phyloP scores from a whole-genome alignment of 2,329 filamentous ascomycete species.

The Fusarium cyanostomum region DNA sequence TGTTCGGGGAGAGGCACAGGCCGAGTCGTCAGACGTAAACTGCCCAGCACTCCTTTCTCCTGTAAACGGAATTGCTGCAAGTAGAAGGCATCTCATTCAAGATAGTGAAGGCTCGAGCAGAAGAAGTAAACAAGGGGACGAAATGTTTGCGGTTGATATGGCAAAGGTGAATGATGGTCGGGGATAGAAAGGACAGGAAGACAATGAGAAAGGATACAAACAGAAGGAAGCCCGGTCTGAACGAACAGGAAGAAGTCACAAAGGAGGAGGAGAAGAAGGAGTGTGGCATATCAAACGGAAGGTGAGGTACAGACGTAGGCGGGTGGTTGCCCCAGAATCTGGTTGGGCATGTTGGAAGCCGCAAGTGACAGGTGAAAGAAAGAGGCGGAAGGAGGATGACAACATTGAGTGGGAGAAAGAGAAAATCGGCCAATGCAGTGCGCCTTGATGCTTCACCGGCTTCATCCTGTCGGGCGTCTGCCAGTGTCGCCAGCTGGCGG shows the following conservation, averaged over 20 bases:
- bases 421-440: constrained; percentile 23
- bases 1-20: constrained; percentile 3
- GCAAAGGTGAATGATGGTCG: constrained; percentile 12
- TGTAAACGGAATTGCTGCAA: background rate
- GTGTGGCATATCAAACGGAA: constrained; percentile 13
- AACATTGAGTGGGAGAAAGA: background rate
- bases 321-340: constrained; percentile 25
- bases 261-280: constrained; percentile 3
- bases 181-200: background rate
- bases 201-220: background rate
- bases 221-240: background rate
- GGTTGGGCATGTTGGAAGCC: constrained; percentile 31
- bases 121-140: constrained; percentile 25
- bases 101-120: constrained; percentile 3
- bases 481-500: constrained; percentile 35
- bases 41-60: constrained; percentile 2
- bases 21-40: constrained; percentile 1
- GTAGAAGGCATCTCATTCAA: constrained; percentile 13
- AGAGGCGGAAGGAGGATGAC: background rate
- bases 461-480: constrained; percentile 6
- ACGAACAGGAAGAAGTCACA: background rate
- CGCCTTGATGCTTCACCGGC: constrained; percentile 23
- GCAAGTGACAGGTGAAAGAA: constrained; percentile 15
- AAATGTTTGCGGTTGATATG: constrained; percentile 11
- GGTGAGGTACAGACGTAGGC: constrained; percentile 15